Conservation (phyloP, 192 early-diverging fungal species). For the Mortierella claussenii region DNA sequence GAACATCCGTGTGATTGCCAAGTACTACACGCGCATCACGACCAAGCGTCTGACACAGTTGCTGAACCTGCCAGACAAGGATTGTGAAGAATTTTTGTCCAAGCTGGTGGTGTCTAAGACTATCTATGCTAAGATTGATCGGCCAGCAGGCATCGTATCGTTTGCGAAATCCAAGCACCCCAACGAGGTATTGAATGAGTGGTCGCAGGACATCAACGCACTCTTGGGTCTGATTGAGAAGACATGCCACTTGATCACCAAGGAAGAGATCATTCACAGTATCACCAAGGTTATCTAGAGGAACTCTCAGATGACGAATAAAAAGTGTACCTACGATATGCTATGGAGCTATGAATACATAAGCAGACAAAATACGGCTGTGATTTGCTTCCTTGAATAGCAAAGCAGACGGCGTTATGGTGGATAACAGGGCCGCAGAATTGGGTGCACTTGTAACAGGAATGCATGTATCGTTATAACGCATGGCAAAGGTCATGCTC, state of each 20-base stretch:
- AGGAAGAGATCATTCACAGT: slow-evolving; percentile 91
- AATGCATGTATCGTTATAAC: too few species aligned
- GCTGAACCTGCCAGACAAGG: slow-evolving; percentile 85
- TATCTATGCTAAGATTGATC: slow-evolving; percentile 95
- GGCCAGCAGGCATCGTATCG: slow-evolving; percentile 88
- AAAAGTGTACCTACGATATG: too few species aligned
- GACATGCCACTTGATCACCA: slow-evolving; percentile 90
- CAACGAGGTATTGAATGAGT: slow-evolving; percentile 92
- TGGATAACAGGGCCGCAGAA: too few species aligned
- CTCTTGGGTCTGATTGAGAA: slow-evolving; percentile 94
- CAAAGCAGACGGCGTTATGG: too few species aligned
- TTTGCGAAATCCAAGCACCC: slow-evolving; percentile 88
- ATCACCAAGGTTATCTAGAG: slow-evolving; percentile 69
- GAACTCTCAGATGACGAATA: too few species aligned
- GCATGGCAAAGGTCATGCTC: too few species aligned
- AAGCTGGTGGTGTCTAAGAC: slow-evolving; percentile 95
- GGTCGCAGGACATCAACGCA: slow-evolving; percentile 90
- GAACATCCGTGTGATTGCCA: slow-evolving; percentile 97
- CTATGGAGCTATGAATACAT: too few species aligned
- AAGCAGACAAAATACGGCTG: too few species aligned
- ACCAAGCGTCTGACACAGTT: slow-evolving; percentile 89
- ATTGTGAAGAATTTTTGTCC: slow-evolving; percentile 92
- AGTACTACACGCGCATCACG: slow-evolving; percentile 93
- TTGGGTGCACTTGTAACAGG: too few species aligned
- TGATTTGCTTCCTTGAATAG: too few species aligned